Evolutionary conservation across 306 rosid genomes (phyloP), one percentile per base, ranked within the genome.

Genomic region (Dryas alaskensis): DNA sequence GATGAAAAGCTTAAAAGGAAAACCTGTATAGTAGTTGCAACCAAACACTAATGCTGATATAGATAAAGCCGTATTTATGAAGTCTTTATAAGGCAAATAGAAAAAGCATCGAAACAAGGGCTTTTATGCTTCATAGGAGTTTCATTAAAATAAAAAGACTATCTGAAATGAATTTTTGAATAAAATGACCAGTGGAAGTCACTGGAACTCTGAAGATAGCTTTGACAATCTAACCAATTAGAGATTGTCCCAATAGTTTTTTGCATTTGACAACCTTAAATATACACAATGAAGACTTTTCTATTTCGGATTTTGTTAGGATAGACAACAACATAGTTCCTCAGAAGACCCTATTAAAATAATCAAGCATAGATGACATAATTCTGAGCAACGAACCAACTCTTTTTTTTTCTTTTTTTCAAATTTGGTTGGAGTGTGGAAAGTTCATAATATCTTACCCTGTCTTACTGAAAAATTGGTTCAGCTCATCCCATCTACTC

Each of bases 401-500:
- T 65, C 37, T 31, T 31, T 31, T 31, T 19, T 31, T 1, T 13
- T 45, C 51, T 66, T 17, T 67, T 47, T 10, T 67, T 8, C 55
- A 49, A 31, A 17, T 51, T 8, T 72, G n/a, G 42, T 27, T 40
- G 17, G 43, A 5, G 6, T 3, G 14, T n/a, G 25, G 54, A 70
- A 42, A 17, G 51, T 11, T 13, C 19, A 57, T 14, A 43, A 63
- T 14, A 73, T 81, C 85, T 88, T 84, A 94, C 99, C 93, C 90
- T 42, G 96, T 92, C 76, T 81, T 61, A 6, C 77, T 69, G 84
- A 94, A 92, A 76, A 94, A 87, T 44, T 81, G 90, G 81, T 92
- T 94, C 68, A 94, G 90, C 84, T 87, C 93, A 81, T 92, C 96
- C 99, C 99, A 94, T 72, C 96, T 88, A 52, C 82, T 87, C 96